Evolutionary conservation across 2,329 filamentous ascomycete species (phyloP).

Genomic region (Fusarium multiceps): DNA sequence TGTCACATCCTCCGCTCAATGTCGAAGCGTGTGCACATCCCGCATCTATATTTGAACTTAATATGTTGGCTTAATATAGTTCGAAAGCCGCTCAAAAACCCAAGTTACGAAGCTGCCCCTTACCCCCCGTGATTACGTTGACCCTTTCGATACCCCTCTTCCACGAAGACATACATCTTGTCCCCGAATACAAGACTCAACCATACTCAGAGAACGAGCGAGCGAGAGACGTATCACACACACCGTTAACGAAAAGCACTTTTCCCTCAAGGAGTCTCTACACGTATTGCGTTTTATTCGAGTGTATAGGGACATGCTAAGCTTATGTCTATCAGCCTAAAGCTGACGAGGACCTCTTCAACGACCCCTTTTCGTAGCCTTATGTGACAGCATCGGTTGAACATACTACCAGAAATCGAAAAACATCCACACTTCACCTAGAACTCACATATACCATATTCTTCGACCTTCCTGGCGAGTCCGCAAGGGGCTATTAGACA

Average conservation of each 20-base stretch:
- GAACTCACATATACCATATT: background rate
- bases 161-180: background rate
- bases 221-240: background rate
- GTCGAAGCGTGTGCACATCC: too few relatives aligned
- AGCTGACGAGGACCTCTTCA: background rate
- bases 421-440: background rate
- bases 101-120: background rate
- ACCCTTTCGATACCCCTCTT: background rate
- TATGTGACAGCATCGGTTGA: background rate
- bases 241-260: background rate
- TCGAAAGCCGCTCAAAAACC: too few relatives aligned
- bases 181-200: background rate
- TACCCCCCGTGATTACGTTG: background rate
- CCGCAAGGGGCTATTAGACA: background rate
- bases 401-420: background rate
- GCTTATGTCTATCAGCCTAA: fast-evolving
- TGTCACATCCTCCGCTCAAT: too few relatives aligned
- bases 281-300: background rate
- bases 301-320: background rate
- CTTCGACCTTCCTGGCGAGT: background rate
- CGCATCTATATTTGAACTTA: too few relatives aligned
- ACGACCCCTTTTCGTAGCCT: background rate
- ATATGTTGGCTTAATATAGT: too few relatives aligned
- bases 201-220: background rate
- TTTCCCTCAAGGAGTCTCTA: fast-evolving